These are phyloP conservation scores for Xerocomellus amylosporus DNA, from an alignment of 768 basidiomycete genomes.

Conservation along the genomic window DNA sequence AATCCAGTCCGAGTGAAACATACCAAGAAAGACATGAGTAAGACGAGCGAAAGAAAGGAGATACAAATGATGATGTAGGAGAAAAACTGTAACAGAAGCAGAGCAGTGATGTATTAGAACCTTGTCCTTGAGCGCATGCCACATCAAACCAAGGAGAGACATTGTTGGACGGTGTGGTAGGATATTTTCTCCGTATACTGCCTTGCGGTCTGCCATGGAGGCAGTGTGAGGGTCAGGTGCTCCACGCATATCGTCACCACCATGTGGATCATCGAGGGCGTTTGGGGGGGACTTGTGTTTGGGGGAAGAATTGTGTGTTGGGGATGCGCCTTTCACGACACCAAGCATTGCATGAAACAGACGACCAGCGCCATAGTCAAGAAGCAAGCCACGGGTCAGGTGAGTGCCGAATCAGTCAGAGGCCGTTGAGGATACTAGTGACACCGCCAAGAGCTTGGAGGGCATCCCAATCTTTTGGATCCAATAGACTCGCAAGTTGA, in stretches of 20 bases:
- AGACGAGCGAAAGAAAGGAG: no score
- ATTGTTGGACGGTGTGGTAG: slow-evolving; percentile 71
- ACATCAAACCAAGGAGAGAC: slow-evolving; percentile 73
- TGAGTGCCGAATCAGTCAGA: slow-evolving; percentile 83
- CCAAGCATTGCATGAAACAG: slow-evolving; percentile 21
- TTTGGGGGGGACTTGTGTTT: not conserved
- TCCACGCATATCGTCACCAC: not conserved
- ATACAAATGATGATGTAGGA: no score
- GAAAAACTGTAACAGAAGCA: no score
- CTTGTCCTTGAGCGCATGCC: slow-evolving; percentile 85
- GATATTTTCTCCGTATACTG: no score
- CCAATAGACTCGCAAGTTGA: slow-evolving; percentile 79
- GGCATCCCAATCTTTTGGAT: slow-evolving; percentile 76
- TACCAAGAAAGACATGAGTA: no score
- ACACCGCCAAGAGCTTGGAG: slow-evolving; percentile 73
- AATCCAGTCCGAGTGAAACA: no score
- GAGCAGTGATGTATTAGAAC: slow-evolving; percentile 59
- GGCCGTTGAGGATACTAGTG: slow-evolving; percentile 59
- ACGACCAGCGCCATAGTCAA: not conserved
- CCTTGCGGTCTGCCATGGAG: no score
- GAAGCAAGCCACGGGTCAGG: slow-evolving; percentile 42
- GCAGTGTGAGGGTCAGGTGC: slow-evolving; percentile 31
- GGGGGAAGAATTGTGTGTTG: slow-evolving; percentile 32
- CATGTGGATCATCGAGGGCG: no score
- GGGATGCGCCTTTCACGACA: slow-evolving; percentile 32